Evolutionary conservation across 2,329 filamentous ascomycete genomes (phyloP), one percentile per base, ranked within the genome.

Genomic region (Fusarium drepaniforme): DNA sequence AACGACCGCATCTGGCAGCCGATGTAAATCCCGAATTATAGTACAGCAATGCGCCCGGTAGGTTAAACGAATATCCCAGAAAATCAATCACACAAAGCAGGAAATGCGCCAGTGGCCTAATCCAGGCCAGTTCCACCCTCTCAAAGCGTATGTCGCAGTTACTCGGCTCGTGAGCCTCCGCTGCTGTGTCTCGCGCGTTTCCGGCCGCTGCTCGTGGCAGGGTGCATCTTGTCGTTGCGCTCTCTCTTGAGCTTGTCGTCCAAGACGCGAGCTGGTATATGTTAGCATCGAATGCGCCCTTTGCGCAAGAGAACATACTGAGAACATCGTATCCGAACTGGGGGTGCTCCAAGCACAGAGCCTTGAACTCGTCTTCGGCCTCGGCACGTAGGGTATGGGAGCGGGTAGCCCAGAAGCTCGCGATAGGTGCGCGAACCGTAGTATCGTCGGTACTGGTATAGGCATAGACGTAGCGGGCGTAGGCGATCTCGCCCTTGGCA

Each of bases 241-340:
- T 92, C 90, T 75, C 89, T 85, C 86, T 90, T 91, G 85, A 92
- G 88, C 83, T 92, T 92, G 80, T 92, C 88, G 84, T 92, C 90
- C 81, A 92, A 83, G 23, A 92, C 90, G 70, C 90, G 90, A 18
- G 90, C 90, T 92, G 78, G 53, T 30, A 21, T 11, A 8, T 18
- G n/a, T 80, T 73, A 79, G 59, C 46, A 58, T 16, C 35, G n/a
- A 1, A 25, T 1, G 2, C 2, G 6, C 2, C 23, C 15, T 0
- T 5, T 1, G 8, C 2, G 11, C 9, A 16, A 16, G 28, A 7
- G 28, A 65, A 86, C 88, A 76, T 87, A 94, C 91, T 95, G 70
- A 98, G 90, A 66, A 98, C 94, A 83, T 98, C 96, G 86, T 96
- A 98, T 80, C 93, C 93, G 81, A 98, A 98, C 81, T 97, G 93